Conservation (phyloP, 108 stramenopile genomes). For the Cyclotella cryptica region DNA sequence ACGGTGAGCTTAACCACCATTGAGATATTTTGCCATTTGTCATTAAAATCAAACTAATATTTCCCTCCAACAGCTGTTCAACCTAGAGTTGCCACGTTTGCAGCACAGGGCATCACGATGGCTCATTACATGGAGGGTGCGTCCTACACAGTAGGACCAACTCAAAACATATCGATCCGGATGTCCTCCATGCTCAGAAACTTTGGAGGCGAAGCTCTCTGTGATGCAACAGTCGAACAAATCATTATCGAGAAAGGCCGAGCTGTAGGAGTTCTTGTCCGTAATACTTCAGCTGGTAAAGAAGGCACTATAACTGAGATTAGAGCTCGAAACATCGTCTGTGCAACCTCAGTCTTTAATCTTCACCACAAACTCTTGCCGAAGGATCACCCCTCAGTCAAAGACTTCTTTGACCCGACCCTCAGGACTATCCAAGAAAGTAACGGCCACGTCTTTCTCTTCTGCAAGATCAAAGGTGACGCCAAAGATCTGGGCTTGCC, state of each 20-base stretch:
- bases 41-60: neutral
- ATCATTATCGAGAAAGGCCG: slow-evolving; percentile 60
- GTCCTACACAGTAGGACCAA: slow-evolving; percentile 56
- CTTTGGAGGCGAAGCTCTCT: slow-evolving; percentile 59
- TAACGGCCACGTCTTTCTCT: slow-evolving; percentile 64
- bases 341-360: slow-evolving; percentile 64
- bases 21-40: neutral
- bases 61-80: neutral
- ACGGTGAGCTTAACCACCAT: slow-evolving; percentile 35
- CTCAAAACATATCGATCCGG: slow-evolving; percentile 63
- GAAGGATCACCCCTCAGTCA: slow-evolving; percentile 52
- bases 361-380: slow-evolving; percentile 61
- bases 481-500: slow-evolving; percentile 51
- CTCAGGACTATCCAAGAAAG: slow-evolving; percentile 50
- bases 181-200: slow-evolving; percentile 47
- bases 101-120: slow-evolving; percentile 70
- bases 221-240: slow-evolving; percentile 59
- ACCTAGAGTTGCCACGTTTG: slow-evolving; percentile 52
- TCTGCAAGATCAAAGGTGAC: slow-evolving; percentile 63
- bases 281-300: slow-evolving; percentile 54
- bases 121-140: slow-evolving; percentile 67
- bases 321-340: slow-evolving; percentile 57
- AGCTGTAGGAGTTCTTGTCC: slow-evolving; percentile 59
- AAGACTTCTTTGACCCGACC: slow-evolving; percentile 49
- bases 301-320: slow-evolving; percentile 48